Evolutionary conservation across 805 yeast species (phyloP), one percentile per base, ranked within the genome.

Genomic region (Candida vaughaniae): DNA sequence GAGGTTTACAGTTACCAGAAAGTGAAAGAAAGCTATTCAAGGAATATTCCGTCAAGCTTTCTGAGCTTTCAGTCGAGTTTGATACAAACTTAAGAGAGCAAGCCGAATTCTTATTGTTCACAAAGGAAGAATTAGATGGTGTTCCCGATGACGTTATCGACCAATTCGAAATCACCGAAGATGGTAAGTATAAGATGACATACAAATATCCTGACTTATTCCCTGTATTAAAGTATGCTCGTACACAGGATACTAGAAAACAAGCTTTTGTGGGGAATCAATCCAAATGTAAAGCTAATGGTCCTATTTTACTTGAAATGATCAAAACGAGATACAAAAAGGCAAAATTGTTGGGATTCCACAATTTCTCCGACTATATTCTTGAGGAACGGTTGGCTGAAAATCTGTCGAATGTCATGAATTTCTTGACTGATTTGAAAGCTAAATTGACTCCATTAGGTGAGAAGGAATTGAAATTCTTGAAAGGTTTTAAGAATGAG

Each of bases 331-430:
- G 96, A 53, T 75, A 73, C 22, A 62, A 81, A 48, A 60, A 82
- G 38, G 88, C 95, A 2, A 53, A 71, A 29, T 41, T 75, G 6
- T 65, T 86, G 51, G 93, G 89, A 15, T 87, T 82, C 59, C 58
- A 71, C 6, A 77, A 76, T 38, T 87, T 75, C 58, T 79, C 93
- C 1, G 83, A 80, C 36, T 85, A 74, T 53, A 75, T 80, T 22
- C 68, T 87, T 46, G 91, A 86, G 45, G 82, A 79, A 36, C 75
- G 88, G 56, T 82, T 87, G 90, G 95, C 95, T 28, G 83, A 86
- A 52, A 70, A 66, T 18, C 77, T 82, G 28, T 66, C 69, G 31
- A 75, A 64, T 16, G 95, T 85, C 15, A 53, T 73, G 48, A 53
- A 60, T 23, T 87, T 87, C 52, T 70, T 87, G 47, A 53, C 66